phyloP scores from a whole-genome alignment of 2,329 filamentous ascomycete genomes.

The Trichoderma gracile region DNA sequence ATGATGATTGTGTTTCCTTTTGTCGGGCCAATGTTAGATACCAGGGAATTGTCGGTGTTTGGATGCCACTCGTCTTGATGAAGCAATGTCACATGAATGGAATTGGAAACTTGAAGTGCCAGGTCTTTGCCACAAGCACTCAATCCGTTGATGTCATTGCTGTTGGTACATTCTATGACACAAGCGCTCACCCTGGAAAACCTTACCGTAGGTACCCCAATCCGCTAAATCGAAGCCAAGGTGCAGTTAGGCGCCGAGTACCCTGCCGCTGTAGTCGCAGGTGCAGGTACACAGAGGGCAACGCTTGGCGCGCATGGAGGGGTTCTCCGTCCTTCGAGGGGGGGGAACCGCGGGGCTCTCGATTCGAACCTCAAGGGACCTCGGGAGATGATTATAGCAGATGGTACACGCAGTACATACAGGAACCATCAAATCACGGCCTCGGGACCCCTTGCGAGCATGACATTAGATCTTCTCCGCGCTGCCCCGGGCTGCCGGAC shows the following conservation, averaged over 20 bases:
- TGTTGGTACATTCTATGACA: neutral
- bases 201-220: too few species aligned
- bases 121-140: neutral
- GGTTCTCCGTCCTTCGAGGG: neutral
- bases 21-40: neutral
- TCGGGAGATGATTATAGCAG: too few species aligned
- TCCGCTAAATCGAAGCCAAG: neutral
- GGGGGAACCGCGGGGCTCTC: slow-evolving; percentile 4
- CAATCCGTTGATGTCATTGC: neutral
- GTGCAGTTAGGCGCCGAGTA: slow-evolving; percentile 15
- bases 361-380: neutral
- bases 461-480: neutral
- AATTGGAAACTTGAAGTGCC: neutral
- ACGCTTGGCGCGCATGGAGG: slow-evolving; percentile 10
- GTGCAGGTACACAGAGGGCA: neutral
- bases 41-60: neutral
- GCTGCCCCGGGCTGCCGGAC: neutral
- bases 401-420: neutral
- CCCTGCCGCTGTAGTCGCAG: neutral
- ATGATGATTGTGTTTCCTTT: neutral
- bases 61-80: neutral
- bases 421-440: neutral
- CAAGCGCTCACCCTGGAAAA: too few species aligned
- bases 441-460: neutral
- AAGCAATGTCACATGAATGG: neutral